Base-by-base conservation (phyloP, 768 basidiomycete genomes). In the Cyathus striatus region DNA sequence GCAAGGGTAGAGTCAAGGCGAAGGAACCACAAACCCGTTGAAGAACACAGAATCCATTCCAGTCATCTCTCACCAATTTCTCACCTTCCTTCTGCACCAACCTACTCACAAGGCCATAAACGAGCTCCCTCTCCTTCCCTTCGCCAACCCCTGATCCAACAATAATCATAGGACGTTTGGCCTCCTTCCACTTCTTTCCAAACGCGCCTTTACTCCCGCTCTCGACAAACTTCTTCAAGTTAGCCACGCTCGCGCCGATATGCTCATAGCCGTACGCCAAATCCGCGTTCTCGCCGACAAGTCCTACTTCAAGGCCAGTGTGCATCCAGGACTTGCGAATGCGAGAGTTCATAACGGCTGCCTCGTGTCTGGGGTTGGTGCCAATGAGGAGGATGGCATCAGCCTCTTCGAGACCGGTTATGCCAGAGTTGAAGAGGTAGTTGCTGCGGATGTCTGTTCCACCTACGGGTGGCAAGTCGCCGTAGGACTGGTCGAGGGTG, bases 351-450 rank as follows among this genome's bases (percentile, higher is more conserved):
- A 98, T 73, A 43, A 97, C 94, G 17, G 96, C 87, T 4, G 93
- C 96, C 64, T 99, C 96, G 59, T 97, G 94, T 16, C 96, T 76
- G 7, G 95, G 95, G 67, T 98, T 96, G 33, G 93, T 96, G 44
- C 95, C 96, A 52, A 98, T 81, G 22, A 99, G 79, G 6, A 98
- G 79, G 50, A 99, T 90, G 16, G 69, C 90, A 53, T 99, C 96
- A 18, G 96, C 94, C 36, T 83, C 72, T 57, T 96, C 96, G 21
- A 95, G 75, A 18, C 88, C 88, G 20, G 91, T 83, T 45, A 99
- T 91, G 18, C 87, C 90, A 6, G 86, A 72, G 66, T 97, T 97
- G 76, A 99, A 96, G 27, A 95, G 81, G 66, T 96, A 98, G 69
- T 95, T 97, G 12, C 91, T 89, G 45, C 96, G 89, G 42, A 95